These are phyloP conservation scores for Cercospora brassicicola DNA, from an alignment of 2,329 filamentous ascomycete species.

Conservation along the genomic window DNA sequence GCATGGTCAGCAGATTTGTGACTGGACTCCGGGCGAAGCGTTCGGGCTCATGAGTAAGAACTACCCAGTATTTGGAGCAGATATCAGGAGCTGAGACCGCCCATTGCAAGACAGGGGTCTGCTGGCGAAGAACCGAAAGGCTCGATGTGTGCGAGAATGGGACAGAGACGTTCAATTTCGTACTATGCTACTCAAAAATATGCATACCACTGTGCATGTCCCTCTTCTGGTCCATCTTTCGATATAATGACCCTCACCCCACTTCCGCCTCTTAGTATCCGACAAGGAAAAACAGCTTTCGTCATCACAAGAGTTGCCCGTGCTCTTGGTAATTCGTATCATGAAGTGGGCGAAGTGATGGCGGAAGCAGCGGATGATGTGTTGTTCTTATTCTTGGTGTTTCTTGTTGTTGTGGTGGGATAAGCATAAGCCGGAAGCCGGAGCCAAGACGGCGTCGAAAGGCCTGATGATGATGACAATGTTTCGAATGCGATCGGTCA, in stretches of 20 bases:
- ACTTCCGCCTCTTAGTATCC: neutral
- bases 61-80: too few species aligned
- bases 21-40: too few species aligned
- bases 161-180: too few species aligned
- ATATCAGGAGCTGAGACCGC: too few species aligned
- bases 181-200: too few species aligned
- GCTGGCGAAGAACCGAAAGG: too few species aligned
- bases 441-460: neutral
- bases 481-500: neutral
- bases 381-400: neutral
- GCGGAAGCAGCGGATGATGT: neutral
- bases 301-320: conserved; percentile 16
- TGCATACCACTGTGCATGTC: neutral
- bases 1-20: too few species aligned
- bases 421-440: neutral
- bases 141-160: too few species aligned
- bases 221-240: neutral
- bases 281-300: neutral
- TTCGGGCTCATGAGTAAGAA: too few species aligned
- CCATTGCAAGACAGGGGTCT: too few species aligned
- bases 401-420: neutral
- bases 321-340: conserved; percentile 5
- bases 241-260: too few species aligned
- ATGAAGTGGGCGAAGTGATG: conserved; percentile 9
- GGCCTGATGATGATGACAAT: neutral